These are phyloP conservation scores for Nitzschia sp. DNA, from an alignment of 108 stramenopile species.

Conservation along the genomic window DNA sequence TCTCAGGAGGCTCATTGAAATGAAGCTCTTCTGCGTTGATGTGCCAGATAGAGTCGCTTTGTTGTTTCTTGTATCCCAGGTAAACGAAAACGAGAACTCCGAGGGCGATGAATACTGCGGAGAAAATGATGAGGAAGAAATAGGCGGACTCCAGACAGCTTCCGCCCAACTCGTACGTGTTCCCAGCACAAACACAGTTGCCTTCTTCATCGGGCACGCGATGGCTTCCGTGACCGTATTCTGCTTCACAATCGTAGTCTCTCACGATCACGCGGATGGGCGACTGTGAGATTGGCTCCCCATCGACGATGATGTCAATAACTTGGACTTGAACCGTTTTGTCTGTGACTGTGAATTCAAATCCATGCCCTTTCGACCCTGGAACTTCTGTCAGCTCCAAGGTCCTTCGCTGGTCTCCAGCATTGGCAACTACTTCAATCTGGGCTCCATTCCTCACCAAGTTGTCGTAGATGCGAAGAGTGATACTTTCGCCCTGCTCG, in stretches of 20 bases:
- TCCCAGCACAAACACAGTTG: slow-evolving; percentile 17
- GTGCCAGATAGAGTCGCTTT: slow-evolving; percentile 26
- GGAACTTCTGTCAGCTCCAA: not conserved
- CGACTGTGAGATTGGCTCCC: slow-evolving; percentile 31
- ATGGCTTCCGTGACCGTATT: not conserved
- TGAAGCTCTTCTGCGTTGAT: slow-evolving; percentile 25
- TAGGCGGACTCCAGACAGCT: slow-evolving; percentile 10
- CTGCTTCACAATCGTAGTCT: not conserved
- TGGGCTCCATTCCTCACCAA: slow-evolving; percentile 1
- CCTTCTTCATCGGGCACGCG: slow-evolving; percentile 13
- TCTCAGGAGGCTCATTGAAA: slow-evolving; percentile 27
- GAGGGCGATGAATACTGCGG: not conserved
- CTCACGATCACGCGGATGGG: slow-evolving; percentile 32
- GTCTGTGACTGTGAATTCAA: slow-evolving; percentile 30
- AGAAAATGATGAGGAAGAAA: slow-evolving; percentile 17
- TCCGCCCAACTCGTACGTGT: slow-evolving; percentile 4
- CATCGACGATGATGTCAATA: slow-evolving; percentile 30
- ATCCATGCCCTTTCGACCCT: not conserved
- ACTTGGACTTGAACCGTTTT: slow-evolving; percentile 10
- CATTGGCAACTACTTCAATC: not conserved
- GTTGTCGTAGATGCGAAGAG: slow-evolving; percentile 24
- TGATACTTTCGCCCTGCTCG: slow-evolving; percentile 9
- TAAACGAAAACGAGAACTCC: slow-evolving; percentile 5
- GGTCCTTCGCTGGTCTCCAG: not conserved
- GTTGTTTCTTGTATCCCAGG: slow-evolving; percentile 12